Percentiles rank a stretch among this genome's conserved stretches.
Conservation (phyloP, 2,329 filamentous ascomycete genomes). For the Blastomyces parvus region DNA sequence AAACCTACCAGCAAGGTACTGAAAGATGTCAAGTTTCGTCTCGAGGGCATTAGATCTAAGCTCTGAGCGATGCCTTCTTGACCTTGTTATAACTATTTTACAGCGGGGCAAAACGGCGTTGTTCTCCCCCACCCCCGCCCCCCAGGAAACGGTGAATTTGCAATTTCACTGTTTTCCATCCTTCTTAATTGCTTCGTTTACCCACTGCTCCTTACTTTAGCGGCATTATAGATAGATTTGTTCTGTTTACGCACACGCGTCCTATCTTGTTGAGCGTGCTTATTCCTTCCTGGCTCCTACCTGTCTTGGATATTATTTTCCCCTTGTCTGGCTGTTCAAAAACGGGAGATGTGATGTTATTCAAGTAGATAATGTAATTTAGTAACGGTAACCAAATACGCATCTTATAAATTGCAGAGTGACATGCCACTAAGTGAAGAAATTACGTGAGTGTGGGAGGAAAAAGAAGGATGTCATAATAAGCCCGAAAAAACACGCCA, state of each 20-base stretch:
- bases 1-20: conserved; percentile 80
- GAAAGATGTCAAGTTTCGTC: conserved; percentile 89
- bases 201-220: neutral
- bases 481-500: neutral
- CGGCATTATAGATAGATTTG: conserved; percentile 1
- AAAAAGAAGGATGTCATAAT: neutral
- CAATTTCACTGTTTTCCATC: neutral
- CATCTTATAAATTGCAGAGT: neutral
- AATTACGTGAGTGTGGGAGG: neutral
- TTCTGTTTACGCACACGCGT: neutral
- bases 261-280: neutral
- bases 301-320: neutral
- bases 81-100: neutral
- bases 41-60: conserved; percentile 85
- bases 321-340: neutral
- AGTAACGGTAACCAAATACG: neutral
- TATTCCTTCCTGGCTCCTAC: neutral
- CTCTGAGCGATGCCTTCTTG: conserved; percentile 38
- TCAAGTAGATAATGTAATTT: neutral
- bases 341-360: neutral
- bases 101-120: neutral
- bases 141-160: neutral
- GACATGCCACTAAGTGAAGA: neutral
- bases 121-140: no score
- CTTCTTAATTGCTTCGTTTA: no score